Percentiles rank a stretch among this genome's conserved stretches.
Conservation (phyloP, 306 rosid genomes). For the Fragaria ananassa region DNA sequence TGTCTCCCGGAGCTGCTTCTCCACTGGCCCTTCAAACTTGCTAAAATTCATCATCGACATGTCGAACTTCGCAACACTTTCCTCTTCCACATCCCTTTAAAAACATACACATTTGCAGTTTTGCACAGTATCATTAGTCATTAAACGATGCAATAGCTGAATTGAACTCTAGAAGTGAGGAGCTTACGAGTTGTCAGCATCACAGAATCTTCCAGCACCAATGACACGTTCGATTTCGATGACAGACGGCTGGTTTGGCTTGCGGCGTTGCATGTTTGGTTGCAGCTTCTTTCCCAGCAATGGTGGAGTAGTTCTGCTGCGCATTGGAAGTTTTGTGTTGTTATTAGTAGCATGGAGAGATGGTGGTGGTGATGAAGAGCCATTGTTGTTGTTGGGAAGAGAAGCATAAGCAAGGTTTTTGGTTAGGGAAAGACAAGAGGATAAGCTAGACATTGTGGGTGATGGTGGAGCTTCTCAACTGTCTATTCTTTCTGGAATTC, state of each 20-base stretch:
- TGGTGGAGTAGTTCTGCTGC: conserved; percentile 7
- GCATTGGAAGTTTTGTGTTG: conserved; percentile 22
- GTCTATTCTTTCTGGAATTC: neutral
- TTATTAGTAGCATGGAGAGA: conserved; percentile 20
- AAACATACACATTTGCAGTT: neutral
- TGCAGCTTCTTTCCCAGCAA: conserved; percentile 15
- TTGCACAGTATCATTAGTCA: neutral
- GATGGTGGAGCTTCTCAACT: neutral
- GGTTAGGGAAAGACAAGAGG: conserved; percentile 25
- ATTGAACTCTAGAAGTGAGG: neutral
- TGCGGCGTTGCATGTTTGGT: conserved; percentile 2
- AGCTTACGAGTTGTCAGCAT: conserved; percentile 49
- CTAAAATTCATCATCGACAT: conserved; percentile 43
- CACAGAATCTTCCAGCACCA: conserved; percentile 86
- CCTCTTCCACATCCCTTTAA: conserved; percentile 47
- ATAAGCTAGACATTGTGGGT: conserved; percentile 48
- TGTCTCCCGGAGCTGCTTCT: conserved; percentile 61
- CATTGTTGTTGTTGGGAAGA: conserved; percentile 32
- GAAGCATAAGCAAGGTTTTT: conserved; percentile 34
- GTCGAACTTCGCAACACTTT: conserved; percentile 44
- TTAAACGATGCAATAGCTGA: neutral
- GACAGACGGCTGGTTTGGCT: conserved; percentile 46
- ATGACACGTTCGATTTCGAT: conserved; percentile 65
- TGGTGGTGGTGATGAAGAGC: conserved; percentile 17
- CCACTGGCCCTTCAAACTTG: conserved; percentile 58